A percentile compares a stretch with the other conserved stretches of the same genome.
Evolutionary conservation across 2,329 filamentous ascomycete genomes (phyloP).

Genomic region (Fusarium buharicum): DNA sequence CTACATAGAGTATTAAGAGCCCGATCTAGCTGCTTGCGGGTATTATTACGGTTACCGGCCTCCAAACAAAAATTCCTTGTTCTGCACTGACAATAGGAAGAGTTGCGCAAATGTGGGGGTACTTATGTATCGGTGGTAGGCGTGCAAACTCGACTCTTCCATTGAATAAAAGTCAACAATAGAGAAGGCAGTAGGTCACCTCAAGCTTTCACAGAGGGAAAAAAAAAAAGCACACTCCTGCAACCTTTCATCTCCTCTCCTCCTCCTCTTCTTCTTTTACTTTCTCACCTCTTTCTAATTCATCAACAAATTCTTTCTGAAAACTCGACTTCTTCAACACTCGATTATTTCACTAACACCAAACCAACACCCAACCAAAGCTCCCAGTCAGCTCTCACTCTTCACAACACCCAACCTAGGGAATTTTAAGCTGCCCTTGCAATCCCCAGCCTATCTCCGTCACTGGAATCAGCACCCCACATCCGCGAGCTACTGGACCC

Average conservation of each 20-base stretch:
- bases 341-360: neutral
- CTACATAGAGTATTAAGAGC: neutral
- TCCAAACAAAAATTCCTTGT: neutral
- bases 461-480: constrained; percentile 6
- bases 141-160: too few species aligned
- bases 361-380: neutral
- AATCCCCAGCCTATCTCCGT: neutral
- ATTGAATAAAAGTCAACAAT: neutral
- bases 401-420: neutral
- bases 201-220: neutral
- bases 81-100: neutral
- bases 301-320: neutral
- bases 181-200: neutral
- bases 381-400: neutral
- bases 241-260: neutral
- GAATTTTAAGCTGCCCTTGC: neutral
- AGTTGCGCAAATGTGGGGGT: neutral
- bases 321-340: neutral
- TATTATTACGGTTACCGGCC: neutral
- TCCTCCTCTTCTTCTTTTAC: neutral
- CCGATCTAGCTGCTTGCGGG: neutral
- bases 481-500: constrained; percentile 32
- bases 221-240: constrained; percentile 1
- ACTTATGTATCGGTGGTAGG: too few species aligned
- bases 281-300: neutral